Percentiles rank a stretch among this genome's conserved stretches.
phyloP scores from a whole-genome alignment of 1,284 basidiomycete genomes.

The Irpex rosettiformis region DNA sequence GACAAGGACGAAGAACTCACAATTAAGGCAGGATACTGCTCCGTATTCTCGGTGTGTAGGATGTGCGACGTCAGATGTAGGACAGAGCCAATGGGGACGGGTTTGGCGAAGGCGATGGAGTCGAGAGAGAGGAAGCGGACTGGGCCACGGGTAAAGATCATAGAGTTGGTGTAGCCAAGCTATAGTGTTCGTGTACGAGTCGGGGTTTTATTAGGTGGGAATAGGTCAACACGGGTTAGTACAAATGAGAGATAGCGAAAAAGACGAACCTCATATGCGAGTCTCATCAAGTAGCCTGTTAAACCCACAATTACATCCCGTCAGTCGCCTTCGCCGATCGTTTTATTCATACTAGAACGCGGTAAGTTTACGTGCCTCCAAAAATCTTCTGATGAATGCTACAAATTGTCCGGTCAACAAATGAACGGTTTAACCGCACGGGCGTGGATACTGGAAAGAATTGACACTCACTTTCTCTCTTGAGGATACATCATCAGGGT shows the following conservation, averaged over 20 bases:
- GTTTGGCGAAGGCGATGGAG: constrained; percentile 75
- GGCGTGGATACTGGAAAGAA: background rate
- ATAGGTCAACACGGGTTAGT: background rate
- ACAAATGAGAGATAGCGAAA: background rate
- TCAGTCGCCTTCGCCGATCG: no score
- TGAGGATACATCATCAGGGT: constrained; percentile 84
- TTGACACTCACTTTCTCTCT: constrained; percentile 65
- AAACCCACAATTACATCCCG: no score
- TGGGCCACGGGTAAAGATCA: constrained; percentile 65
- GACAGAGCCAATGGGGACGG: constrained; percentile 80
- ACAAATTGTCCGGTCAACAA: background rate
- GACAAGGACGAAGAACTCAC: constrained; percentile 32
- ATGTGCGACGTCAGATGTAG: constrained; percentile 70
- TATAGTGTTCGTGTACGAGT: constrained; percentile 25
- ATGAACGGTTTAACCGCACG: background rate
- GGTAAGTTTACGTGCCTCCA: constrained; percentile 63
- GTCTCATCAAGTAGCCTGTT: background rate
- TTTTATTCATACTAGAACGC: no score
- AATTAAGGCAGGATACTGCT: constrained; percentile 45
- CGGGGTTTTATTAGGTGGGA: constrained; percentile 2
- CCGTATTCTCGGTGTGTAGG: constrained; percentile 46
- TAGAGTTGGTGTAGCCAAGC: constrained; percentile 75
- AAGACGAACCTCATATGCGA: background rate
- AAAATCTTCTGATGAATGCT: constrained; percentile 82
- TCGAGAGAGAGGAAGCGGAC: constrained; percentile 77